phyloP scores from a whole-genome alignment of 257 asterid genomes.

The Solanum lycopersicoides region DNA sequence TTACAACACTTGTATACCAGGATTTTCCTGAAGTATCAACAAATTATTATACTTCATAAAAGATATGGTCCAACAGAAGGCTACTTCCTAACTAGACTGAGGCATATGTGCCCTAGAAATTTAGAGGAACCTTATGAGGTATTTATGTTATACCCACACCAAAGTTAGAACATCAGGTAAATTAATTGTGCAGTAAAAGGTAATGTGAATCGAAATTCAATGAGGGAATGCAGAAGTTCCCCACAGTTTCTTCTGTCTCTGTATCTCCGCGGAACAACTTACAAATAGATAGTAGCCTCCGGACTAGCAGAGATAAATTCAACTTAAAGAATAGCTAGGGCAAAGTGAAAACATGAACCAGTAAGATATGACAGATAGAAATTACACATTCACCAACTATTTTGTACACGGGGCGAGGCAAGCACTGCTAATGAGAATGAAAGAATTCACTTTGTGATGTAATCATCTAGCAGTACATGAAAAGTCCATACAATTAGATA shows the following conservation, averaged over 20 bases:
- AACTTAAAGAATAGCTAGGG: not conserved
- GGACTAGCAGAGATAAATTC: not conserved
- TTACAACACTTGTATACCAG: not conserved
- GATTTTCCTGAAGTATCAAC: not conserved
- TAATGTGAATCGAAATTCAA: not conserved
- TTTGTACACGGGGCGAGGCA: not conserved
- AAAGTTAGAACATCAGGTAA: not conserved
- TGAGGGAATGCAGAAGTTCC: not conserved
- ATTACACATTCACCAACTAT: not conserved
- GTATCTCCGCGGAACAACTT: not conserved
- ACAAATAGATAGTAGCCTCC: not conserved
- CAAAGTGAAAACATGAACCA: not conserved
- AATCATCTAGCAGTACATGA: not conserved
- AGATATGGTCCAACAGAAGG: too few relatives aligned
- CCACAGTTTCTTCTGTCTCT: not conserved
- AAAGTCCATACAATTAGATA: not conserved
- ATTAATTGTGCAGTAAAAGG: not conserved
- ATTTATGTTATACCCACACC: not conserved
- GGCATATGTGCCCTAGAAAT: not conserved
- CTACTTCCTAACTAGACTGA: not conserved
- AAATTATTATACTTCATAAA: not conserved
- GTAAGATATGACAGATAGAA: not conserved
- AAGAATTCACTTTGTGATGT: not conserved
- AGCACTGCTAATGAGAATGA: not conserved
- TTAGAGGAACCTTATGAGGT: not conserved